A percentile compares a stretch with the other conserved stretches of the same genome.
Conservation (phyloP, 345 rosid genomes). For the Eutrema yunnanense region DNA sequence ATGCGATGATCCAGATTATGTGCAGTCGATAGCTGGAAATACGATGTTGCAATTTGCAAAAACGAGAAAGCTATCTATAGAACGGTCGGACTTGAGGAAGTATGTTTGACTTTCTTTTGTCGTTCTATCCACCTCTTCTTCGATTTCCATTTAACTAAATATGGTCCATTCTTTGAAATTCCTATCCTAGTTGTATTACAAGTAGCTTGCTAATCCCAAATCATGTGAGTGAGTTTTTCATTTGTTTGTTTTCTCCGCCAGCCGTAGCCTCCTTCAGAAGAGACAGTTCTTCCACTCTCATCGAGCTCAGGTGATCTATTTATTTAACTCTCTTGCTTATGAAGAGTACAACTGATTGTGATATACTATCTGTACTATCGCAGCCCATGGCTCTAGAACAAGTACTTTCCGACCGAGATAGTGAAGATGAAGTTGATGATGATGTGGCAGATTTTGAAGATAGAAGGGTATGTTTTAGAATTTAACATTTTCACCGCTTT, state of each 20-base stretch:
- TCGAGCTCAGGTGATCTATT: conserved; percentile 81
- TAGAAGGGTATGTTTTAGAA: conserved; percentile 63
- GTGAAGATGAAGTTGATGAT: conserved; percentile 99
- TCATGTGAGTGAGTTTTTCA: neutral
- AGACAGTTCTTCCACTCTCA: conserved; percentile 97
- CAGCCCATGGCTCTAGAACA: conserved; percentile 96
- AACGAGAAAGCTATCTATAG: conserved; percentile 84
- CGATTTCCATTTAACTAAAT: neutral
- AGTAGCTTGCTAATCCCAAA: conserved; percentile 13
- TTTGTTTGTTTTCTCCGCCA: conserved; percentile 24
- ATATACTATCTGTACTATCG: conserved; percentile 10
- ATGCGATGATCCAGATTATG: conserved; percentile 57
- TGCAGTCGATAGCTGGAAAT: conserved; percentile 60
- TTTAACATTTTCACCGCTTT: neutral
- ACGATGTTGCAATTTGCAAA: conserved; percentile 86
- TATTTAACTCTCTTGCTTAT: neutral
- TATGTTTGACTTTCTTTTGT: conserved; percentile 32
- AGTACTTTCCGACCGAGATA: conserved; percentile 89
- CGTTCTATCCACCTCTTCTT: neutral
- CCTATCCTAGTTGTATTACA: neutral
- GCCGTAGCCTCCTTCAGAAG: conserved; percentile 80
- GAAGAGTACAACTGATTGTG: conserved; percentile 1
- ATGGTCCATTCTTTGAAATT: neutral
- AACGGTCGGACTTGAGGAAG: conserved; percentile 85
- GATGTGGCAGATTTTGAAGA: conserved; percentile 99